Percentiles rank a stretch among this genome's conserved stretches.
phyloP scores from a whole-genome alignment of 345 rosid genomes.

The Moringa oleifera region DNA sequence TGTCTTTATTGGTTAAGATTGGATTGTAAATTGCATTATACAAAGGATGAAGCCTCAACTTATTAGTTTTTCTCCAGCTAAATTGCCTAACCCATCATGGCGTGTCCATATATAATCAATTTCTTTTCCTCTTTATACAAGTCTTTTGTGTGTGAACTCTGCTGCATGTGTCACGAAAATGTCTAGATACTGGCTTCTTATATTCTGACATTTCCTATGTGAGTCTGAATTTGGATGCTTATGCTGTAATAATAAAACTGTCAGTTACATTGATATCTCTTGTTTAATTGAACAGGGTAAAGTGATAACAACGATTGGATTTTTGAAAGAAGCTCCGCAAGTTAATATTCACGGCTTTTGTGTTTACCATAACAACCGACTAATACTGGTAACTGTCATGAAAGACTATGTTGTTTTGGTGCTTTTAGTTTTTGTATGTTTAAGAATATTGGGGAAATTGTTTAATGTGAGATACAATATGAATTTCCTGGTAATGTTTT shows the following conservation, averaged over 20 bases:
- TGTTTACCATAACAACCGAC: conserved; percentile 88
- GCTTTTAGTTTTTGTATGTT: too few relatives aligned
- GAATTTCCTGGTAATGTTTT: too few relatives aligned
- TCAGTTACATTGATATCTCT: not conserved
- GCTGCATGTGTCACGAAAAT: not conserved
- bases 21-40: conserved; percentile 3
- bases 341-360: conserved; percentile 73
- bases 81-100: not conserved
- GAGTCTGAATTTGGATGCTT: not conserved
- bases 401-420: not conserved
- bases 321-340: conserved; percentile 86
- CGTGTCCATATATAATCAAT: not conserved
- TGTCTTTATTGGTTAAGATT: conserved; percentile 9
- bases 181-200: not conserved
- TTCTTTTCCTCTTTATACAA: not conserved
- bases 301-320: conserved; percentile 83
- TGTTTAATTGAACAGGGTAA: conserved; percentile 45
- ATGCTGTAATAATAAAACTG: not conserved
- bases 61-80: too few relatives aligned
- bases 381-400: conserved; percentile 55
- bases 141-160: not conserved
- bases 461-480: not conserved
- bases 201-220: not conserved
- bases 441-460: conserved; percentile 1
- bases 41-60: not conserved